These are phyloP conservation scores for Echria macrotheca DNA, from an alignment of 495 filamentous ascomycete genomes.

Conservation along the genomic window DNA sequence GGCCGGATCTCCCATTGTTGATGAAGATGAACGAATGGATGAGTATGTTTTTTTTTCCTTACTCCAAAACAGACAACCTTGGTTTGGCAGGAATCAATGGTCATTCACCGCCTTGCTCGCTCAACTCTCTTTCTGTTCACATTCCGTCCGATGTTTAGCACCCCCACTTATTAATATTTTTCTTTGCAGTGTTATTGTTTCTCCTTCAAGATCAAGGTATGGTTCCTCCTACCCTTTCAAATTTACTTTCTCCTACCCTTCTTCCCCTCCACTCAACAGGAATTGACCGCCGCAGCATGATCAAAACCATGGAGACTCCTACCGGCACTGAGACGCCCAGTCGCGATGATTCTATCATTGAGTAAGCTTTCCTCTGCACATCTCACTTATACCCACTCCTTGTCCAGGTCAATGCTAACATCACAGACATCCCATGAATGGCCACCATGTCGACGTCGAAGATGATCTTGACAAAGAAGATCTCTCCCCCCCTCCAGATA, in stretches of 20 bases:
- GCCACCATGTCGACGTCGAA: background rate
- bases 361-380: background rate
- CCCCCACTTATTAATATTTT: no score
- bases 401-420: no score
- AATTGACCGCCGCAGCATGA: background rate
- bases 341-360: background rate
- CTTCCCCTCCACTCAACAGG: background rate
- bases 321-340: background rate
- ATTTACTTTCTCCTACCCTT: background rate
- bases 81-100: no score
- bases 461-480: slow-evolving; percentile 19
- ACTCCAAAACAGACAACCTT: background rate
- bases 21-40: slow-evolving; percentile 1
- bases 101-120: no score
- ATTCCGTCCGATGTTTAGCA: no score
- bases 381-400: no score
- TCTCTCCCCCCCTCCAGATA: slow-evolving; percentile 29
- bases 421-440: background rate
- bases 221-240: background rate
- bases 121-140: no score
- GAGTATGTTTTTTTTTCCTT: background rate
- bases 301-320: background rate
- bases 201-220: no score
- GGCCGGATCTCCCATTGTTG: background rate
- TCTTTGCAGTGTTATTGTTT: no score